phyloP scores from a whole-genome alignment of 331 rosid species.

The Erythrophleum ivorense region DNA sequence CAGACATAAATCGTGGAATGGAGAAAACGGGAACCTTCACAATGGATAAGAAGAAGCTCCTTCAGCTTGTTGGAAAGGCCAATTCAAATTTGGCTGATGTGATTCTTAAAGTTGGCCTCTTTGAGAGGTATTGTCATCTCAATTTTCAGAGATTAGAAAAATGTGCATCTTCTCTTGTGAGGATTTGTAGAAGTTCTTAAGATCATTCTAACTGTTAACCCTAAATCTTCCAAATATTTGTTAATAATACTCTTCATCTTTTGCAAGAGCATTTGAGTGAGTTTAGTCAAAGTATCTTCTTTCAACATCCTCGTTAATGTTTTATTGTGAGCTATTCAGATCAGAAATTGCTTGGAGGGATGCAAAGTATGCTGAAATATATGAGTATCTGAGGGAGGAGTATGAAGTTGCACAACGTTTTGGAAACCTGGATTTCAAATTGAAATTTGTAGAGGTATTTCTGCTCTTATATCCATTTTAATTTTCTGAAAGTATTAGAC shows the following conservation, averaged over 20 bases:
- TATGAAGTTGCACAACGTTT: slow-evolving; percentile 91
- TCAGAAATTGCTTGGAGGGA: slow-evolving; percentile 99
- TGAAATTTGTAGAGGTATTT: slow-evolving; percentile 89
- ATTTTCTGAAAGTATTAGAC: background rate
- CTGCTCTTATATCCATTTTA: background rate
- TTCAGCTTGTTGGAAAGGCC: slow-evolving; percentile 97
- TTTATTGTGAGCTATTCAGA: slow-evolving; percentile 54
- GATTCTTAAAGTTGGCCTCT: slow-evolving; percentile 96
- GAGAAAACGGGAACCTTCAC: slow-evolving; percentile 98
- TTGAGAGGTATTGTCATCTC: slow-evolving; percentile 70
- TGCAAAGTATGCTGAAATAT: slow-evolving; percentile 89
- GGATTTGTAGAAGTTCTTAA: slow-evolving; percentile 5
- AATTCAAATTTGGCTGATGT: slow-evolving; percentile 95
- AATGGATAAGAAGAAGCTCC: slow-evolving; percentile 95
- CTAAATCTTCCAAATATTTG: slow-evolving; percentile 12
- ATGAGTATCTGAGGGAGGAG: slow-evolving; percentile 88
- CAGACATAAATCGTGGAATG: slow-evolving; percentile 94
- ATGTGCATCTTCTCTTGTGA: slow-evolving; percentile 13
- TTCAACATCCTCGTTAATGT: slow-evolving; percentile 28
- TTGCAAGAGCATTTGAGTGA: slow-evolving; percentile 12
- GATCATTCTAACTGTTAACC: background rate
- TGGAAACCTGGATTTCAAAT: slow-evolving; percentile 89
- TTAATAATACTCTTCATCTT: slow-evolving; percentile 11
- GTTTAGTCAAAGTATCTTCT: slow-evolving; percentile 24
- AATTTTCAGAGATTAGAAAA: slow-evolving; percentile 29